phyloP scores from a whole-genome alignment of 345 rosid genomes.

The Salix viminalis region DNA sequence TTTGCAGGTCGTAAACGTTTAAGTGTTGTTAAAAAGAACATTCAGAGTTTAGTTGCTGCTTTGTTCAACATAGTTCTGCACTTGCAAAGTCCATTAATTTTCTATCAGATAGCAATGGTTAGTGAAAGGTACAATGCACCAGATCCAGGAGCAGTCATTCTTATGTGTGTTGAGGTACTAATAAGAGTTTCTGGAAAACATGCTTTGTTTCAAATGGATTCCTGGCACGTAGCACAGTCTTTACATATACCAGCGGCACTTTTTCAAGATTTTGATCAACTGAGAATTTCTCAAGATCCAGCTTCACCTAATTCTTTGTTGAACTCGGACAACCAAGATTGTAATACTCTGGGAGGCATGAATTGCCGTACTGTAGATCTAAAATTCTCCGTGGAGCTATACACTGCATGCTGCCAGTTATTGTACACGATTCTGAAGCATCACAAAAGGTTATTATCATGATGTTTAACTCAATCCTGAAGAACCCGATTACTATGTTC shows the following conservation, averaged over 20 bases:
- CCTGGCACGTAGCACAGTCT: slow-evolving; percentile 71
- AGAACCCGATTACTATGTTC: background rate
- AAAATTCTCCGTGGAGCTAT: slow-evolving; percentile 51
- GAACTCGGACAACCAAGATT: slow-evolving; percentile 22
- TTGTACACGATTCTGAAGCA: slow-evolving; percentile 73
- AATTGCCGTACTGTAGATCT: slow-evolving; percentile 35
- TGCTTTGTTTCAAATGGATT: slow-evolving; percentile 58
- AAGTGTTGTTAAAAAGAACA: slow-evolving; percentile 55
- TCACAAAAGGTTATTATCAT: slow-evolving; percentile 54
- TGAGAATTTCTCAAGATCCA: slow-evolving; percentile 27
- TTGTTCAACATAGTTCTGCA: slow-evolving; percentile 71
- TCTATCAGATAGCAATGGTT: slow-evolving; percentile 29
- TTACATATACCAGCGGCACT: slow-evolving; percentile 63
- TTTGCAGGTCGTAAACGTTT: slow-evolving; percentile 60
- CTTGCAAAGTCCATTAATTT: slow-evolving; percentile 66
- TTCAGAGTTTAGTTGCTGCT: slow-evolving; percentile 62
- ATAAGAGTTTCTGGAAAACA: slow-evolving; percentile 72
- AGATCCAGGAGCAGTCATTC: slow-evolving; percentile 80
- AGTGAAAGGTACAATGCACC: slow-evolving; percentile 35
- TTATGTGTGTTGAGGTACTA: slow-evolving; percentile 84
- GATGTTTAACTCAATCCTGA: background rate
- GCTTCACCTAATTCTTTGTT: slow-evolving; percentile 17
- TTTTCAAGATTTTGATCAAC: slow-evolving; percentile 49
- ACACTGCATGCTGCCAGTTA: slow-evolving; percentile 67
- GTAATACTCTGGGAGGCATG: slow-evolving; percentile 21